Evolutionary conservation across 805 yeast genomes (phyloP).

Genomic region (Candida sphagnicola): DNA sequence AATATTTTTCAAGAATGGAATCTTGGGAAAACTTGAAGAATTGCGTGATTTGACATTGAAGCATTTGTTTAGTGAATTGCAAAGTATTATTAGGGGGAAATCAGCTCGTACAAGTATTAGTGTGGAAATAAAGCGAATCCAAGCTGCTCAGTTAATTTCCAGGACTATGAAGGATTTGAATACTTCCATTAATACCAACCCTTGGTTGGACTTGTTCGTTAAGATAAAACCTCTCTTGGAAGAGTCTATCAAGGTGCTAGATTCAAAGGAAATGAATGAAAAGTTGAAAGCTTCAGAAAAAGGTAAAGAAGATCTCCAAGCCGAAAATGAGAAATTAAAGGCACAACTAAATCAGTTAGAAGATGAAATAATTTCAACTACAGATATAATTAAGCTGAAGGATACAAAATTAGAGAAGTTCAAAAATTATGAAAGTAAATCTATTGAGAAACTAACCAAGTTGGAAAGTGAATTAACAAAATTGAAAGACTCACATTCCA

Average conservation of each 20-base stretch:
- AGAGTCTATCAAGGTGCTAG: constrained; percentile 57
- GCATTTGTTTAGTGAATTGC: constrained; percentile 54
- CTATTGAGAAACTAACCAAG: constrained; percentile 9
- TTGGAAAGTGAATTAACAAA: constrained; percentile 10
- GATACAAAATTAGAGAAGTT: constrained; percentile 43
- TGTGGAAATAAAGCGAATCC: constrained; percentile 51
- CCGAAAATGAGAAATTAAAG: constrained; percentile 37
- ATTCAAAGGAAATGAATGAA: constrained; percentile 53
- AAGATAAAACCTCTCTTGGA: constrained; percentile 72
- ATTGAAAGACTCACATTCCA: constrained; percentile 3
- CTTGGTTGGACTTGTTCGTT: constrained; percentile 76
- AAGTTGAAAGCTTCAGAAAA: constrained; percentile 36
- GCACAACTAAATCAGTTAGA: constrained; percentile 30
- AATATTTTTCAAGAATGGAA: constrained; percentile 73
- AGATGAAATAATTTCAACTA: constrained; percentile 26
- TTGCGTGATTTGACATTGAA: constrained; percentile 64
- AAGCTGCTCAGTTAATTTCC: constrained; percentile 68
- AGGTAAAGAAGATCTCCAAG: constrained; percentile 23
- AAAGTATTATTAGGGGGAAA: constrained; percentile 64
- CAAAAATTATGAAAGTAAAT: constrained; percentile 34
- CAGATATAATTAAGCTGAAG: constrained; percentile 38
- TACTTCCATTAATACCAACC: constrained; percentile 43
- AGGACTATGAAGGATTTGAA: constrained; percentile 54
- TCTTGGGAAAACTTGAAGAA: constrained; percentile 73
- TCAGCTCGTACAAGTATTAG: constrained; percentile 47